Base-by-base conservation (phyloP, 805 yeast species). In the Suhomyces sp. region DNA sequence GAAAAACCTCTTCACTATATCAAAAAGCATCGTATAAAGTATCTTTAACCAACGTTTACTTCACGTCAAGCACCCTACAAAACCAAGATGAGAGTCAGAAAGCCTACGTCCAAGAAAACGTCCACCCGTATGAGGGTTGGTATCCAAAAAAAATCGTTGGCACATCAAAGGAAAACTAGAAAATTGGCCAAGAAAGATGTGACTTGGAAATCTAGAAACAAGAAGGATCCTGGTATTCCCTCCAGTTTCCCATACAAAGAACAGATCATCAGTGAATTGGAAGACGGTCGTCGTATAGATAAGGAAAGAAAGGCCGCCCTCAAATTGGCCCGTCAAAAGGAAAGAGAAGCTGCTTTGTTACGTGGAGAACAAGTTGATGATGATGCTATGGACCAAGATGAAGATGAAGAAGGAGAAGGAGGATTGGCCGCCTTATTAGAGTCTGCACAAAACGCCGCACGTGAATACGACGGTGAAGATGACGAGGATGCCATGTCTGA, bases 71-170 rank as follows among this genome's bases (percentile, higher is more conserved):
- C n/a, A n/a, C n/a, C n/a, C n/a, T n/a, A n/a, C 29, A 13, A 27
- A 6, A 17, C 14, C 36, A 20, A 13, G 31, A 72, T 67, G 74
- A 72, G 72, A 65, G 71, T 70, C 39, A 65, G 72, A 65, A 65
- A 72, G 67, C 83, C 83, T 44, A 82, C 88, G 25, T 84, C 95
- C 42, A 93, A 91, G 66, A 80, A 98, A 68, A 74, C 81, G 34
- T 77, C 93, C 56, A 91, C 98, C 53, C 88, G 95, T 62, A 79
- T 90, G 86, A 80, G 88, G 56, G 96, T 90, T 62, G 98, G 98
- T 45, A 88, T 93, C 59, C 84, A 87, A 70, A 93, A 88, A 77
- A 93, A 93, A 66, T 90, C 95, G 3, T 77, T 91, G 26, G 96
- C 98, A 6, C 91, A 90, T 51, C 76, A 83, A 46, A 80, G 95